These are phyloP conservation scores for Globisporangium rhizosaccharum DNA, from an alignment of 352 stramenopile species.

Conservation along the genomic window DNA sequence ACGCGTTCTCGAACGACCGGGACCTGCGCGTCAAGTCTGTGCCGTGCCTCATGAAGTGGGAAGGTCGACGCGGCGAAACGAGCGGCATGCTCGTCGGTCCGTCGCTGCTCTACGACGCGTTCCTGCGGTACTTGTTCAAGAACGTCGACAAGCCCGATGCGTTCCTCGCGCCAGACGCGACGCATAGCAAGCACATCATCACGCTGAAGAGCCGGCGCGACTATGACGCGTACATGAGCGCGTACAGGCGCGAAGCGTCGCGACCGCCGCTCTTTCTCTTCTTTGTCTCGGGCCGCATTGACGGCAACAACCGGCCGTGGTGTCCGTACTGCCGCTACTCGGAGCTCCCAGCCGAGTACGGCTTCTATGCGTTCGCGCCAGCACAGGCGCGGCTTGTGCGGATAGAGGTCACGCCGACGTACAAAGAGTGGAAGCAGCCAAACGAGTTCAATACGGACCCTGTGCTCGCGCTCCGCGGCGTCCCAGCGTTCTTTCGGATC, in stretches of 20 bases:
- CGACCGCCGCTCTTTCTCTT: conserved; percentile 47
- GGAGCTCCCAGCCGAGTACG: conserved; percentile 65
- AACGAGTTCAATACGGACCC: conserved; percentile 55
- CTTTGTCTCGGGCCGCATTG: conserved; percentile 64
- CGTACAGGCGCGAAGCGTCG: conserved; percentile 29
- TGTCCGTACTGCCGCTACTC: conserved; percentile 80
- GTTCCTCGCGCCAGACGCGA: conserved; percentile 29
- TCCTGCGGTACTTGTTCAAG: conserved; percentile 64
- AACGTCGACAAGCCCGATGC: conserved; percentile 43
- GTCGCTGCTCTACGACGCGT: conserved; percentile 41
- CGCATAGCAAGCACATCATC: conserved; percentile 48
- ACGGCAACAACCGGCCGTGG: conserved; percentile 68
- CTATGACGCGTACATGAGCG: conserved; percentile 30
- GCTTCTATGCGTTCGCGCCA: conserved; percentile 65
- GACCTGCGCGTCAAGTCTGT: conserved; percentile 61
- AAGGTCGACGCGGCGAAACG: conserved; percentile 42
- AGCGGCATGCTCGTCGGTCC: conserved; percentile 47
- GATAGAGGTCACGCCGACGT: conserved; percentile 57
- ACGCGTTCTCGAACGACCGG: conserved; percentile 49
- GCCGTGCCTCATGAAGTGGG: conserved; percentile 58
- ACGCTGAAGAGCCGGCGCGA: conserved; percentile 37
- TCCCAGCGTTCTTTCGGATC: conserved; percentile 50
- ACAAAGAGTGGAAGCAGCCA: conserved; percentile 54
- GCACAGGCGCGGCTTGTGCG: conserved; percentile 47
- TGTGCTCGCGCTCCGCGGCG: conserved; percentile 41